Base-by-base conservation (phyloP, 202 grass and related monocot genomes). In the Panicum hallii region DNA sequence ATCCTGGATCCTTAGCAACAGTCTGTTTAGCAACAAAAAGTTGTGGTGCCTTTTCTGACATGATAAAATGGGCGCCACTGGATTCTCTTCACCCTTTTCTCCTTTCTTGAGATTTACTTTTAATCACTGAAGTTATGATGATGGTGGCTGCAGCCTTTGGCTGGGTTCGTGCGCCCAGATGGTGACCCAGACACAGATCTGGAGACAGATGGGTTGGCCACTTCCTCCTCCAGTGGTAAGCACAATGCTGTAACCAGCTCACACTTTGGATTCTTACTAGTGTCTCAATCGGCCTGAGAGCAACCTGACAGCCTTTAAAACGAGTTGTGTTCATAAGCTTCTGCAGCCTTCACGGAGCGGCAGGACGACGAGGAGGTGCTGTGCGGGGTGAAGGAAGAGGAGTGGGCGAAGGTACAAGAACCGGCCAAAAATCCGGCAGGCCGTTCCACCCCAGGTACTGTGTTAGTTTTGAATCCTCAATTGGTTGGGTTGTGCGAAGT, bases 141-240 rank as follows among this genome's bases (percentile, higher is more conserved):
- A 75, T 72, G 87, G 55, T 86, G 86, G 63, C 73, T 83, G 79
- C 85, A 94, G 92, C 90, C 85, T 92, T 94, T 94, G 92, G 89
- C 92, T 7, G 87, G 89, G 88, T 83, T 90, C 82, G 89, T 89
- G 90, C 86, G 82, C 74, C 71, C 78, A 40, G 86, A 83, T 68
- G 82, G 79, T 87, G 87, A 83, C 81, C 84, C 87, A 34, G 87
- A 86, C 30, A 86, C 78, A 81, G 92, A 91, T 89, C 92, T 81
- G 84, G 88, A 90, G 28, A 86, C 81, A 90, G 87, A 97, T 86
- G 82, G 73, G 64, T 44, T 78, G 69, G 72, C 78, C 84, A 90
- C 77, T 58, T 74, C 88, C 19, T 78, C 74, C 71, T 84, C 74
- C 71, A 80, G 70, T 72, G 86, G 86, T 88, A 50, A 73, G 86